A percentile compares a stretch with the other conserved stretches of the same genome.
Conservation (phyloP, 208 protist genomes). For the Crithidia expoeki region DNA sequence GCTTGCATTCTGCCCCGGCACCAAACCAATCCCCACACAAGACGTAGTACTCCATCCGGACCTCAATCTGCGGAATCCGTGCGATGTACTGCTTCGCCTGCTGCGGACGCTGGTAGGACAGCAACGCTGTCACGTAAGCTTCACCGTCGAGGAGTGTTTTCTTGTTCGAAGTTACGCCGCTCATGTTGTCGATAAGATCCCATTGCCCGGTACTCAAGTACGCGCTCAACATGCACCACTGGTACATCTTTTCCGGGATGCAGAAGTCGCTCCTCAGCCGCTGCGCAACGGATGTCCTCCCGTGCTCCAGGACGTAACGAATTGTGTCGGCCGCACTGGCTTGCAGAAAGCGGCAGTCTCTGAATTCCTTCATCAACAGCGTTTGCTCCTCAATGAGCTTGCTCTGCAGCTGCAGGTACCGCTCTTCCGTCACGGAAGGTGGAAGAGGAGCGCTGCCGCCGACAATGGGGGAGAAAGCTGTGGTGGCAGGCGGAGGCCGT, state of each 20-base stretch:
- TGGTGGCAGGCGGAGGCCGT: conserved; percentile 13
- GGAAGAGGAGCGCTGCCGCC: conserved; percentile 24
- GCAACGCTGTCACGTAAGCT: conserved; percentile 59
- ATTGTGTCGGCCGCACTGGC: conserved; percentile 69
- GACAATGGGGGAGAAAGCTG: conserved; percentile 31
- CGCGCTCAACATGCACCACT: conserved; percentile 71
- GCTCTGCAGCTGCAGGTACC: conserved; percentile 31
- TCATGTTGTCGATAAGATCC: conserved; percentile 71
- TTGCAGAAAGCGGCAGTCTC: conserved; percentile 77
- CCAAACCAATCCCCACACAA: conserved; percentile 72
- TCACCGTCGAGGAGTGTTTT: conserved; percentile 56
- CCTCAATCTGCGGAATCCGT: conserved; percentile 64
- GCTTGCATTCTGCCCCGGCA: conserved; percentile 71
- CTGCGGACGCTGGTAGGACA: conserved; percentile 54
- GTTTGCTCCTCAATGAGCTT: conserved; percentile 70
- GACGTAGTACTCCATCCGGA: conserved; percentile 85
- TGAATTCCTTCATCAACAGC: conserved; percentile 58
- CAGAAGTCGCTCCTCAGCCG: conserved; percentile 61
- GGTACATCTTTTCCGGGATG: conserved; percentile 77
- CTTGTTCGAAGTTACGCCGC: conserved; percentile 37
- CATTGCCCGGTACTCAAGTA: conserved; percentile 66
- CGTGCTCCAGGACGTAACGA: conserved; percentile 64
- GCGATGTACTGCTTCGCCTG: conserved; percentile 79
- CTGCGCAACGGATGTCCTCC: conserved; percentile 45
- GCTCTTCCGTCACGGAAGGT: conserved; percentile 27